Evolutionary conservation across 768 basidiomycete species (phyloP).

Genomic region (Rhodotorula toruloides): DNA sequence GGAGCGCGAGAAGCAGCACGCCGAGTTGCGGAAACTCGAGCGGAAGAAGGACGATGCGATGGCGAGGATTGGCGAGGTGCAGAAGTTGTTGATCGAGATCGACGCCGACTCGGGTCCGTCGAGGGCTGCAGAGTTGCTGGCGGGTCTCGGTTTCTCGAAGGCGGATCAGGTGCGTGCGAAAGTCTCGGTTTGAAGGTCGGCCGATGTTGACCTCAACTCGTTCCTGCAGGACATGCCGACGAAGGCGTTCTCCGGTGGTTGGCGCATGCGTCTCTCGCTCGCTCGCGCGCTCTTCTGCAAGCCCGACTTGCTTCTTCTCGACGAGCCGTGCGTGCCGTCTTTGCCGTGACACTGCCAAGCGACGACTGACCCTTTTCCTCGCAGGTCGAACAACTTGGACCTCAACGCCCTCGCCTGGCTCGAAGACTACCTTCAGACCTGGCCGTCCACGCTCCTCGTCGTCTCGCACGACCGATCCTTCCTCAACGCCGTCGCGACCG

Average conservation of each 20-base stretch:
- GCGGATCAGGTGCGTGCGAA: constrained; percentile 63
- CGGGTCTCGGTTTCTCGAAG: constrained; percentile 88
- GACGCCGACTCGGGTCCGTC: constrained; percentile 97
- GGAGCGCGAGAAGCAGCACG: constrained; percentile 48
- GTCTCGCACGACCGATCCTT: constrained; percentile 97
- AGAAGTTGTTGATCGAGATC: constrained; percentile 88
- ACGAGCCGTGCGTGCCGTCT: constrained; percentile 46
- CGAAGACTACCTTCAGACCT: constrained; percentile 43
- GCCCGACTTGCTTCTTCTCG: constrained; percentile 51
- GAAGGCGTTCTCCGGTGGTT: constrained; percentile 56
- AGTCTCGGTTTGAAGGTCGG: not conserved
- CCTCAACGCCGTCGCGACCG: constrained; percentile 92
- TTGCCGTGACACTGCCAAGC: not conserved
- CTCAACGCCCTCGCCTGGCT: constrained; percentile 86
- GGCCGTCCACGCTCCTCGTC: constrained; percentile 41
- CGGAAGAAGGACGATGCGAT: constrained; percentile 41
- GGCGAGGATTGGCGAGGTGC: constrained; percentile 77
- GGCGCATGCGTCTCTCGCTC: constrained; percentile 96
- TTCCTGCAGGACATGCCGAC: constrained; percentile 33
- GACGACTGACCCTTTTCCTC: constrained; percentile 6
- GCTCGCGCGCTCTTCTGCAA: constrained; percentile 91
- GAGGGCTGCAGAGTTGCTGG: constrained; percentile 78
- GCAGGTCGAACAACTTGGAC: constrained; percentile 87
- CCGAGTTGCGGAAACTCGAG: constrained; percentile 45
- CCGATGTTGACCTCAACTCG: constrained; percentile 75